A percentile compares a stretch with the other conserved stretches of the same genome.
Conservation (phyloP, 2,329 filamentous ascomycete genomes). For the Alternaria tenuissima region DNA sequence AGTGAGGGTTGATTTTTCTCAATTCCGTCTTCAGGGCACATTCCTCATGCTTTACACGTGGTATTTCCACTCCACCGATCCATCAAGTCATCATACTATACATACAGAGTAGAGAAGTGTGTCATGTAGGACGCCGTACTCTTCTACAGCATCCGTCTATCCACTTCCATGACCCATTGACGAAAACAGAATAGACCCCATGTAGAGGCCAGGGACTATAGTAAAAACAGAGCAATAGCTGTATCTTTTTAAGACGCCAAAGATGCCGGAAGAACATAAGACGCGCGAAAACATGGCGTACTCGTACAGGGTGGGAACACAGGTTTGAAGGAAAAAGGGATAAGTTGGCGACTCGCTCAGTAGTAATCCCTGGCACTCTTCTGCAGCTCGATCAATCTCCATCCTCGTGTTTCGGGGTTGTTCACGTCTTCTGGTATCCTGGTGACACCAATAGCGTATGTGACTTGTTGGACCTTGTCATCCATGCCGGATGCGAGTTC, state of each 20-base stretch:
- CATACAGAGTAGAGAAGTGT: constrained; percentile 41
- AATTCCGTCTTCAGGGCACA: not conserved
- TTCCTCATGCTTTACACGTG: constrained; percentile 11
- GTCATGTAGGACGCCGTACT: constrained; percentile 26
- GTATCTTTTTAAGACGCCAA: constrained; percentile 44
- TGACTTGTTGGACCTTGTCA: constrained; percentile 97
- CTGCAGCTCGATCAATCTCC: constrained; percentile 97
- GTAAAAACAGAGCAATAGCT: constrained; percentile 12
- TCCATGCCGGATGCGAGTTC: constrained; percentile 97
- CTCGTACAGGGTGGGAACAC: constrained; percentile 24
- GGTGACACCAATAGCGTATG: constrained; percentile 96
- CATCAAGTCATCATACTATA: constrained; percentile 25
- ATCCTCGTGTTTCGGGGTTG: constrained; percentile 95
- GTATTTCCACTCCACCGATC: constrained; percentile 11
- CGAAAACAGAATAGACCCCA: constrained; percentile 18
- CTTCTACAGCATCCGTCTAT: constrained; percentile 22
- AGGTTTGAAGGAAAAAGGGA: constrained; percentile 7
- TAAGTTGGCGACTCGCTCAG: constrained; percentile 52
- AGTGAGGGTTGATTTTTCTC: not conserved
- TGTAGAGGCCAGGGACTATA: constrained; percentile 2
- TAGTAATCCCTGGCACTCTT: constrained; percentile 95
- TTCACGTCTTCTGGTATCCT: constrained; percentile 92
- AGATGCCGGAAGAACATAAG: constrained; percentile 36
- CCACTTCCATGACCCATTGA: constrained; percentile 24
- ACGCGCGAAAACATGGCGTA: constrained; percentile 24